Evolutionary conservation across 805 yeast species (phyloP).

Genomic region (Suhomyces sp.): DNA sequence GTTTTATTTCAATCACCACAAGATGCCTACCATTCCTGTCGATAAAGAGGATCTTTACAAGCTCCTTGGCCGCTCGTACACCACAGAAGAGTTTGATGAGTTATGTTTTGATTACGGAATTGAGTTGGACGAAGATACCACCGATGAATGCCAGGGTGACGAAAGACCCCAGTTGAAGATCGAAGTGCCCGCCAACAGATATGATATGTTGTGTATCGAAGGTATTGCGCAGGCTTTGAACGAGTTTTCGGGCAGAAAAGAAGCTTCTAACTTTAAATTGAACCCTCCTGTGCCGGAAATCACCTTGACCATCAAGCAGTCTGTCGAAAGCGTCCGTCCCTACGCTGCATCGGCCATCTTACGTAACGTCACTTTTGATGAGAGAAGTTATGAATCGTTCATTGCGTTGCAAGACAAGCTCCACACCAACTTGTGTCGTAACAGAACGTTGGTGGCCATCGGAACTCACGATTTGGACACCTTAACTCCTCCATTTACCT

Average conservation of each 20-base stretch:
- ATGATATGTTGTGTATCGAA: constrained; percentile 96
- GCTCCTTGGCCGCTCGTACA: constrained; percentile 56
- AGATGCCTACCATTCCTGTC: constrained; percentile 95
- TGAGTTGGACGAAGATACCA: constrained; percentile 96
- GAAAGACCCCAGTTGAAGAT: constrained; percentile 96
- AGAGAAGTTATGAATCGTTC: constrained; percentile 88
- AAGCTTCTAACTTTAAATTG: constrained; percentile 66
- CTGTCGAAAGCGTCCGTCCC: constrained; percentile 77
- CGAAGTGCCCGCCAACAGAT: constrained; percentile 97
- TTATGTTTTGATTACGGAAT: constrained; percentile 96
- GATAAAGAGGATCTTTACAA: constrained; percentile 90
- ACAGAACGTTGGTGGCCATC: constrained; percentile 95
- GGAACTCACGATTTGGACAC: constrained; percentile 96
- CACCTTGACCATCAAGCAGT: constrained; percentile 68
- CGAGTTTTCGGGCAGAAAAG: constrained; percentile 72
- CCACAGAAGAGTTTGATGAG: constrained; percentile 93
- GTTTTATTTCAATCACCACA: constrained; percentile 8
- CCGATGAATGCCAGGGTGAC: constrained; percentile 65
- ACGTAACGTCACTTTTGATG: constrained; percentile 77
- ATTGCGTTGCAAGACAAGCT: constrained; percentile 94
- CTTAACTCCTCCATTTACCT: constrained; percentile 77
- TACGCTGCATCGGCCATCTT: constrained; percentile 94
- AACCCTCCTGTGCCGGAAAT: constrained; percentile 58
- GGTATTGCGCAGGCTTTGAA: constrained; percentile 95
- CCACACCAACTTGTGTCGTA: constrained; percentile 93